Base-by-base conservation (phyloP, 139 green algal genomes). In the Micractinium sp. region DNA sequence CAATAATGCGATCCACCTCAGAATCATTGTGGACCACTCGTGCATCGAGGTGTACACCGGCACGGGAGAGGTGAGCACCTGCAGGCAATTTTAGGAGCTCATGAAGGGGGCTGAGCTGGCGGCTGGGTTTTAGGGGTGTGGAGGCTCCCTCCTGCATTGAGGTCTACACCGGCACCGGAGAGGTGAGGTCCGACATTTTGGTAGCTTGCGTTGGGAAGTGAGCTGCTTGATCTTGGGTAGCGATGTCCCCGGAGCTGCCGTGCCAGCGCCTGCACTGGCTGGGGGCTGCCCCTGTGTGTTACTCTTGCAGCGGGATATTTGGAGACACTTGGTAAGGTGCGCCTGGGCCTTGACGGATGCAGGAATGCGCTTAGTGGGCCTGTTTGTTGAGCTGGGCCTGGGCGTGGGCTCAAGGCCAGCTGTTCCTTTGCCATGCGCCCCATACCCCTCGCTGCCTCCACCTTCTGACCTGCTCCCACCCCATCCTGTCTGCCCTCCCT, bases 1-100 rank as follows among this genome's bases (percentile, higher is more conserved):
- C 12, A 89, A 92, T 0, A 88, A 93, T 14, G 63, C 85, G 22
- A 90, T 98, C 53, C 63, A 92, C 81, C 92, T 98, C 84, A 93
- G 96, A 16, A 67, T 98, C 0, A 81, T 98, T 63, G 82, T 98
- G 56, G 96, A 98, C 90, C 89, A 94, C 90, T 97, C 93, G 29
- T 95, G 89, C 33, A 39, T 97, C 12, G 95, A 98, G 90, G 90
- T 97, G 2, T 96, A 88, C 81, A 83, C 90, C 3, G 89, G 90
- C 71, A 93, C 47, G 0, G 93, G 92, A 16, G 90, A 94, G 83
- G 86, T 90, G 78, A 81, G 86, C 39, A 14, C 60, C 60, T 16
- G 60, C 15, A 14, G 14, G 60, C n/a, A n/a, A n/a, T n/a, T n/a
- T n/a, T n/a, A n/a, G 15, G 15, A 16, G 60, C 15, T 66, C 60